Base-by-base conservation (phyloP, 2,329 filamentous ascomycete species). In the Chalaropsis thielavioides region DNA sequence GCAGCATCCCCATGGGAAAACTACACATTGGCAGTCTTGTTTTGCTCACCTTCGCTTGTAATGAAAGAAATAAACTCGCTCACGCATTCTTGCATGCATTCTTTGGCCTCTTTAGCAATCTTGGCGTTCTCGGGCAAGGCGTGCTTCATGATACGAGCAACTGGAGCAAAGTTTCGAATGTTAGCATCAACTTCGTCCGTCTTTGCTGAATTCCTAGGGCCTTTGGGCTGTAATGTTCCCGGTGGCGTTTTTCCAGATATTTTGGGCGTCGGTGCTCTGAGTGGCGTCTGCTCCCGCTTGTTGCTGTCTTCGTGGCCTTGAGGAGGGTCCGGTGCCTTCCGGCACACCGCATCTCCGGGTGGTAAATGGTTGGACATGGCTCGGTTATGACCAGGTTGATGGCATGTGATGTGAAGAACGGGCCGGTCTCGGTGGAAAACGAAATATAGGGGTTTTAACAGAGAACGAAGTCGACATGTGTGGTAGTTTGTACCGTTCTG, bases 41-140 rank as follows among this genome's bases (percentile, higher is more conserved):
- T 43, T 43, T 62, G 79, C 88, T 73, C 76, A 96, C 94, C 94
- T 82, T 99, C 94, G 75, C 92, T 97, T 43, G 94, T 99, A 74
- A 99, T 97, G 81, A 99, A 99, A 6, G 90, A 96, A 79, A 99
- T 99, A 76, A 99, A 99, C 78, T 99, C 94, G 85, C 92, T 96
- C 67, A 99, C 94, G 74, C 94, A 99, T 76, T 99, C 94, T 76
- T 99, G 94, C 94, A 99, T 97, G 78, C 94, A 99, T 75, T 99
- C 94, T 76, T 99, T 99, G 65, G 94, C 94, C 75, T 99, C 94
- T 75, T 99, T 99, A 67, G 92, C 92, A 68, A 99, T 99, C 78
- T 99, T 99, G 70, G 94, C 94, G 73, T 99, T 99, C 70, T 99
- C 94, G 62, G 94, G 94, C 61, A 99, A 81, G 6, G 94, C 94